Conservation (phyloP, 2,329 filamentous ascomycete species). For the Aspergillus ustus region DNA sequence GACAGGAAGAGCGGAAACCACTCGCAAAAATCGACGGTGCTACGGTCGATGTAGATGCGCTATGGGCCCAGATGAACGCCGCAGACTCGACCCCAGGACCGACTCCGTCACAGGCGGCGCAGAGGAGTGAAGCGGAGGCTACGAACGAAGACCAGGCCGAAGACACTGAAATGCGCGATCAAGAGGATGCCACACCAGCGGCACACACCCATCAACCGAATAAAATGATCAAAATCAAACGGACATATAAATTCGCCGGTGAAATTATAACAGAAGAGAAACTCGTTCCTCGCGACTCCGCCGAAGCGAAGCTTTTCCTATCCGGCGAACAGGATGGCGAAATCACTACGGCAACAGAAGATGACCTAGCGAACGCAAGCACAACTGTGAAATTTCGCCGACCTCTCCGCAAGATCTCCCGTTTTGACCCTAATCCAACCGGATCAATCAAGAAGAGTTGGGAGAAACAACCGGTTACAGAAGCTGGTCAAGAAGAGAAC, state of each 20-base stretch:
- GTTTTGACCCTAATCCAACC: slow-evolving; percentile 53
- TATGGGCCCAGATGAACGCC: slow-evolving; percentile 59
- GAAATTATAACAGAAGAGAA: slow-evolving; percentile 60
- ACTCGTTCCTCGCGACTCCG: slow-evolving; percentile 56
- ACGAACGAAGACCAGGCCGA: slow-evolving; percentile 18
- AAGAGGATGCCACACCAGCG: not conserved
- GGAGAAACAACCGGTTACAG: slow-evolving; percentile 42
- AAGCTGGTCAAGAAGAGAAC: slow-evolving; percentile 32
- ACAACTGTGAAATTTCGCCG: slow-evolving; percentile 38
- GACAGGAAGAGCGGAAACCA: slow-evolving; percentile 54
- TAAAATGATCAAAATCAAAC: slow-evolving; percentile 59
- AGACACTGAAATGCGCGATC: slow-evolving; percentile 24
- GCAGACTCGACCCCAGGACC: slow-evolving; percentile 28
- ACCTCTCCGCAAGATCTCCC: slow-evolving; percentile 49
- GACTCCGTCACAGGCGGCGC: slow-evolving; percentile 20
- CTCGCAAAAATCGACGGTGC: slow-evolving; percentile 54
- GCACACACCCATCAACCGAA: slow-evolving; percentile 33
- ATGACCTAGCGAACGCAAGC: slow-evolving; percentile 23
- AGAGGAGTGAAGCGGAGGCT: slow-evolving; percentile 19
- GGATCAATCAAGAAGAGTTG: slow-evolving; percentile 49
- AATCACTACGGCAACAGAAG: slow-evolving; percentile 30
- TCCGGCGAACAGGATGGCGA: slow-evolving; percentile 45
- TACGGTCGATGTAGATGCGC: slow-evolving; percentile 59
- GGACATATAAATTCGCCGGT: slow-evolving; percentile 62
- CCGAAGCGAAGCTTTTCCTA: slow-evolving; percentile 60